Base-by-base conservation (phyloP, 441 rosid genomes). In the Pelargonium cotyledonis region DNA sequence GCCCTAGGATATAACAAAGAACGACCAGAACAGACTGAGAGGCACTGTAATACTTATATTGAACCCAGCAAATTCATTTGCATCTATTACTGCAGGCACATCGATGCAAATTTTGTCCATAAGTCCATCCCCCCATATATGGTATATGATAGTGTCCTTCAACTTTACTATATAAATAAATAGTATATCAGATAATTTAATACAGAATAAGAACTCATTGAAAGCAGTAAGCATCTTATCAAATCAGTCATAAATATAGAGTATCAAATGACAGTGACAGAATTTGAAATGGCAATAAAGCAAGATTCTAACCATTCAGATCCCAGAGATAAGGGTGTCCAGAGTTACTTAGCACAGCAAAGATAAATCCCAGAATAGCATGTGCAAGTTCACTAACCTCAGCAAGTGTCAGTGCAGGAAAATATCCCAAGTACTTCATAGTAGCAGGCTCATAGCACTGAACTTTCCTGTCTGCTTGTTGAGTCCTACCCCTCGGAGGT, bases 381-480 rank as follows among this genome's bases (percentile, higher is more conserved):
- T n/a, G 58, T 15, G 16, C 58, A 51, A 51, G 58, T 51, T 70
- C 71, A 75, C 88, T 75, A 81, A 95, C 99, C 97, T 92, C 99
- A 26, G 58, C 64, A 55, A 85, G 72, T 0, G 89, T 84, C 69
- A 92, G 77, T 51, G 97, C 97, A 3, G 93, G 96, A 67, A 81
- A 85, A 73, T 3, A 86, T 80, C 97, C 96, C 76, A 94, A 78
- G 82, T 95, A 95, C 73, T 86, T 95, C 99, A 90, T 92, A 9
- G 98, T 92, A 19, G 99, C 98, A 69, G 99, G 99, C 78, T 95
- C 99, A 65, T 95, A 95, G 77, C 99, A 95, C 73, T 86, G 98
- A 76, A 92, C 96, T 78, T 84, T 95, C 72, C 83, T 85, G 53
- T 95, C 99, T 0, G 86, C 80, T 78, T 87, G 97, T 71, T 85